Evolutionary conservation across 768 basidiomycete genomes (phyloP), one percentile per base, ranked within the genome.

Genomic region (Pluteus cervinus): DNA sequence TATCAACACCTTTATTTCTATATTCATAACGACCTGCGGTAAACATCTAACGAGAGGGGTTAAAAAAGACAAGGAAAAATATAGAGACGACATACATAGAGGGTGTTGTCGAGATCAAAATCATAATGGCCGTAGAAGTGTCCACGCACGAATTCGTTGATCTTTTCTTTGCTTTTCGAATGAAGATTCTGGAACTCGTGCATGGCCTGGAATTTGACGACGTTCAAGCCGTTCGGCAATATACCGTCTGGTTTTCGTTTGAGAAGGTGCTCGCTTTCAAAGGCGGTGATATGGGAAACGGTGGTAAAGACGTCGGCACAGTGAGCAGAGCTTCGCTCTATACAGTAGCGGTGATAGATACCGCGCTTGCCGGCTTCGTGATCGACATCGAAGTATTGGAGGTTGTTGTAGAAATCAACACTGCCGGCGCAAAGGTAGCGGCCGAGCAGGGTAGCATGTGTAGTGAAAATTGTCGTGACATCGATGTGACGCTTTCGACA

Each of bases 21-120:
- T 96, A 99, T 60, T 99, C 96, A 61, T 99, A 99, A 29, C 96
- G 79, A 28, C 96, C 96, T n/a, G 96, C 96, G 11, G 91, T 98
- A 65, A 99, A 99, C 76, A 97, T 81, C 87, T 96, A 55, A 12
- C 29, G 23, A 25, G 8, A 33, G 49, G 7, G 32, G 37, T 25
- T 33, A 8, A 29, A 33, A 24, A 42, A 12, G 26, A 31, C 20
- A 8, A 10, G 33, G 9, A 33, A 37, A 31, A 31, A 39, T 12
- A 34, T 36, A 16, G 15, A 37, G 31, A 26, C 11, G 11, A 62
- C 79, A 31, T 43, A 86, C 85, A 56, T 91, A 91, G 36, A 91
- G 67, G 5, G 88, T 90, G 48, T 90, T 86, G 14, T 94, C 88
- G 28, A 98, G 73, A 61, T 97, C 90, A 54, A 98, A 97, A 56